A percentile compares a stretch with the other conserved stretches of the same genome.
Evolutionary conservation across 2,329 filamentous ascomycete genomes (phyloP).

Genomic region (Thelonectria blattea): DNA sequence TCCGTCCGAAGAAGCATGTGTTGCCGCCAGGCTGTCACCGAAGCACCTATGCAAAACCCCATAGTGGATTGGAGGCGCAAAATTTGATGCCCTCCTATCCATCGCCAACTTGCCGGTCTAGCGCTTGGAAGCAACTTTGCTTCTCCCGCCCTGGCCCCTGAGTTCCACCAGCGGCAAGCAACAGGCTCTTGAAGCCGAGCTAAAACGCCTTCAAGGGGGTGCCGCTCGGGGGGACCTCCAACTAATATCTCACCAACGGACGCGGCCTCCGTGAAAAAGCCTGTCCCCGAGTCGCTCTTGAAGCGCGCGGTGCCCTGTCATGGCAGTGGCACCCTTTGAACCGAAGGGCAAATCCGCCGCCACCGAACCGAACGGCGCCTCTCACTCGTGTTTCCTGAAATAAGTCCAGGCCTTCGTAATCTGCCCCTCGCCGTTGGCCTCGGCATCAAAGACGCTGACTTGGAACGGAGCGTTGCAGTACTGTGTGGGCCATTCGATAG

Average conservation of each 20-base stretch:
- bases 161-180: constrained; percentile 34
- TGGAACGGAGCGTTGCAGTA: constrained; percentile 12
- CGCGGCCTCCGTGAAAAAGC: constrained; percentile 5
- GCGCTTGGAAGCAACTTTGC: constrained; percentile 23
- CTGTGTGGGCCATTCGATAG: constrained; percentile 28
- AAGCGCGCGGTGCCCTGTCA: constrained; percentile 17
- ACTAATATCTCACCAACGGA: constrained; percentile 8
- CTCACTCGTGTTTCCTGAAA: constrained; percentile 30
- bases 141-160: constrained; percentile 28
- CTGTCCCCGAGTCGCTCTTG: not conserved
- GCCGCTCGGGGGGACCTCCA: constrained; percentile 3
- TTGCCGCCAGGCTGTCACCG: constrained; percentile 7
- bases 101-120: constrained; percentile 30
- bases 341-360: constrained; percentile 37
- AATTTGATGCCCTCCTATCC: constrained; percentile 20
- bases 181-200: constrained; percentile 29
- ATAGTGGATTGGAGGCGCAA: constrained; percentile 23
- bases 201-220: constrained; percentile 33
- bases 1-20: constrained; percentile 13
- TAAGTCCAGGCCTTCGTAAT: constrained; percentile 24
- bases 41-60: constrained; percentile 1
- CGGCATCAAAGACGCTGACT: constrained; percentile 19
- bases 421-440: constrained; percentile 26
- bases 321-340: constrained; percentile 35
- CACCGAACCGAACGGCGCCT: constrained; percentile 28